Base-by-base conservation (phyloP, 805 yeast species). In the Ogataea naganishii region DNA sequence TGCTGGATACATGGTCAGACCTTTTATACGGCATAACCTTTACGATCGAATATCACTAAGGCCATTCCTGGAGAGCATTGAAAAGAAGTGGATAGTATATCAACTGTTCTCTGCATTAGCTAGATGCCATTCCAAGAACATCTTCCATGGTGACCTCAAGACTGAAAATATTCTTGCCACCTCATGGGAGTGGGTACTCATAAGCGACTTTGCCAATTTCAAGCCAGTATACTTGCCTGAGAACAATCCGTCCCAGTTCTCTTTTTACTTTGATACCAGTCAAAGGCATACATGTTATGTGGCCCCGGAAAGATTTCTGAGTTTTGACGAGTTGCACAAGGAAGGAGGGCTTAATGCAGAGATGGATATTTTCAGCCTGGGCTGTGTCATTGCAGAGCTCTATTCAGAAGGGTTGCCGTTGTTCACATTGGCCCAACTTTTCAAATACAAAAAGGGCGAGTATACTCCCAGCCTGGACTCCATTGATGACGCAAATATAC, bases 181-280 rank as follows among this genome's bases (percentile, higher is more conserved):
- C 1, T 72, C 89, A 18, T 83, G 95, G 82, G 82, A 84, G 52
- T 88, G 96, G 95, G 60, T 78, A 1, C 59, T 78, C 38, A 51
- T 92, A 9, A 62, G 84, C 2, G 98, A 92, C 54, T 89, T 89
- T 57, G 80, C 96, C 2, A 64, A 74, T 1, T 72, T 79, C 48
- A 92, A 92, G 53, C 98, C 98, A 0, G 74, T 74, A 0, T 75
- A 67, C 42, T 56, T 92, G 19, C 96, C 97, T 0, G 95, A 83
- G 39, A 92, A 86, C 41, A 89, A 92, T 46, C 96, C 97, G 0
- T 81, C 88, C 9, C 89, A 81, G 38, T 92, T 82, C 44, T 75
- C 92, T 1, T 92, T 89, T 47, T 92, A 79, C 53, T 92, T 88
- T 49, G 97, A 92, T 56, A 83, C 89, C 3, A 81, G 94, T 2